Evolutionary conservation across 305 asterid species (phyloP), one percentile per base, ranked within the genome.

Genomic region (Nicotiana rustica): DNA sequence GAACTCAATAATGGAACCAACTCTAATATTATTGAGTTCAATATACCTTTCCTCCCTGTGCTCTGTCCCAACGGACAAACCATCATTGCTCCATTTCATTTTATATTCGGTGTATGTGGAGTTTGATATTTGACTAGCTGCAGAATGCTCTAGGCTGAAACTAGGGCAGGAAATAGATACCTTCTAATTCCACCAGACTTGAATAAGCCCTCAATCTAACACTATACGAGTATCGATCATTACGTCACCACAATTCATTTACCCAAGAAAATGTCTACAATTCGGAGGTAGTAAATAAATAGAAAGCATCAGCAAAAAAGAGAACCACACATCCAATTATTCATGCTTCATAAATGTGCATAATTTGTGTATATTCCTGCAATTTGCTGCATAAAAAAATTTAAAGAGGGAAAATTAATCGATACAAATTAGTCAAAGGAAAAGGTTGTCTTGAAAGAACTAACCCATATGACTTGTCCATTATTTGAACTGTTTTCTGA

Each of bases 391-490:
- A 4, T 41, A 52, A 14, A 19, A 49, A 41, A 52, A 61, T 47
- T 49, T 7, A 73, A 52, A 75, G 80, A 75, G 80, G 29, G 31
- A 25, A 52, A 19, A 49, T 49, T 17, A 75, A 52, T 52, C 64
- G 44, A 75, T 44, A 52, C 64, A 49, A 75, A 75, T 75, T 52
- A 75, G 44, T 25, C 61, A 52, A 75, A 52, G 41, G 21, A 73
- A 36, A 75, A 25, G 64, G 15, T 18, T 57, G 38, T n/a, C 36
- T 59, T 13, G 19, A 38, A 13, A 14, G 44, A 79, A 85, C 92
- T 84, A 81, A 91, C 95, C 95, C 95, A 91, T 36, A 90, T 79
- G 47, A 88, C 90, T 14, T 77, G 87, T 81, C 87, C 90, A 75
- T 85, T 82, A 33, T 65, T 68, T 44, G 73, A 81, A 86, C 84